A percentile compares a stretch with the other conserved stretches of the same genome.
Evolutionary conservation across 2,329 filamentous ascomycete genomes (phyloP).

Genomic region (Trichophyton mentagrophytes): DNA sequence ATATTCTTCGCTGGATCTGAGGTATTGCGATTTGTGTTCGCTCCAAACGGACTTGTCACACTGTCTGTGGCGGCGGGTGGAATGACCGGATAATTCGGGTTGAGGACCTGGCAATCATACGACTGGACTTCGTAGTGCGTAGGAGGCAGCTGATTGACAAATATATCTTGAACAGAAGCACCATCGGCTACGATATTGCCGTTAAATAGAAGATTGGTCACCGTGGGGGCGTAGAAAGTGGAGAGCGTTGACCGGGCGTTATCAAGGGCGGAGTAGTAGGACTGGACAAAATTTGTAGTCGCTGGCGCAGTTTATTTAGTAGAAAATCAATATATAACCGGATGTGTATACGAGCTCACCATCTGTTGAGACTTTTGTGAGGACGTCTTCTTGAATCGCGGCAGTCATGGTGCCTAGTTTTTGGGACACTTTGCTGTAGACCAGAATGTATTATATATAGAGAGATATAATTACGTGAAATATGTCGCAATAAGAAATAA

Average conservation of each 20-base stretch:
- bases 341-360: slow-evolving; percentile 18
- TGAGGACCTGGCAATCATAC: slow-evolving; percentile 66
- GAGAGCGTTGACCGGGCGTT: slow-evolving; percentile 44
- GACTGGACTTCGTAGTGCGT: slow-evolving; percentile 61
- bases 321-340: background rate
- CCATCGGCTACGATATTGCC: slow-evolving; percentile 54
- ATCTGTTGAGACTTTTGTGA: slow-evolving; percentile 32
- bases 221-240: slow-evolving; percentile 53
- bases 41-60: slow-evolving; percentile 27
- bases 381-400: slow-evolving; percentile 22
- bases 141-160: slow-evolving; percentile 50
- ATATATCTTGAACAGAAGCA: slow-evolving; percentile 53
- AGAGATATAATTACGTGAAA: background rate
- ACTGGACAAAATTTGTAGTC: slow-evolving; percentile 57
- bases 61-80: slow-evolving; percentile 20
- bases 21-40: background rate
- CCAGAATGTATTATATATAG: background rate
- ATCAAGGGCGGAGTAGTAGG: slow-evolving; percentile 65
- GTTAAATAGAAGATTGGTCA: slow-evolving; percentile 65
- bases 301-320: slow-evolving; percentile 34
- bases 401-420: slow-evolving; percentile 18
- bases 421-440: background rate
- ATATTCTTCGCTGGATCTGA: slow-evolving; percentile 44
- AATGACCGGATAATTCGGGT: slow-evolving; percentile 51
- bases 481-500: no score